phyloP scores from a whole-genome alignment of 352 stramenopile species.

The Globisporangium megalacanthum region DNA sequence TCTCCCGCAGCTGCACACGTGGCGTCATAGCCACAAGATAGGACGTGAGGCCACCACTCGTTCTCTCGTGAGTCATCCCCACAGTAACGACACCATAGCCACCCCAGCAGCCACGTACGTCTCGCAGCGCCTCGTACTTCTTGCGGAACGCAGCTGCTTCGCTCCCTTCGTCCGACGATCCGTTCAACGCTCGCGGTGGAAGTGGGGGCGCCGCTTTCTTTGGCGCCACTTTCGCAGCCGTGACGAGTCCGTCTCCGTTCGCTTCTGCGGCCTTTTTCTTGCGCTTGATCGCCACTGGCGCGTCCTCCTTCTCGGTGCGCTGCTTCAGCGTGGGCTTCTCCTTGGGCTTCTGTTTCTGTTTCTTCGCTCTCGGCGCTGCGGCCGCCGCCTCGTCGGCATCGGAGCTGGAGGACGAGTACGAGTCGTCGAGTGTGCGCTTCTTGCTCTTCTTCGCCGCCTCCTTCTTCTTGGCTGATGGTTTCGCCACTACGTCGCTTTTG shows the following conservation, averaged over 20 bases:
- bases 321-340: not conserved
- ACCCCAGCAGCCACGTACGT: constrained; percentile 16
- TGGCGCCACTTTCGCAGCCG: not conserved
- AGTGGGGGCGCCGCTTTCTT: not conserved
- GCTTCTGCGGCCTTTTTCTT: not conserved
- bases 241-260: not conserved
- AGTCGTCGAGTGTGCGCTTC: constrained; percentile 5
- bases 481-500: not conserved
- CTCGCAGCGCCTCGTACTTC: constrained; percentile 45
- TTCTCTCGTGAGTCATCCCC: not conserved
- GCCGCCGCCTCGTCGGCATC: not conserved
- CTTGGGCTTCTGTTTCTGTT: constrained; percentile 11
- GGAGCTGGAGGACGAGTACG: not conserved
- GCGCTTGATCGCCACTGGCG: not conserved
- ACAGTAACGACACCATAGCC: not conserved
- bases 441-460: constrained; percentile 12
- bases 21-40: not conserved
- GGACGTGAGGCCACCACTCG: not conserved
- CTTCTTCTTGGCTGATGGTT: constrained; percentile 13
- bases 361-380: not conserved
- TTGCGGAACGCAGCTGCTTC: constrained; percentile 17
- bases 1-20: constrained; percentile 39
- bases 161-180: not conserved
- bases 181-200: not conserved
- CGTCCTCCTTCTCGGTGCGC: not conserved